phyloP scores from a whole-genome alignment of 768 basidiomycete genomes.

The Mycena crocata region DNA sequence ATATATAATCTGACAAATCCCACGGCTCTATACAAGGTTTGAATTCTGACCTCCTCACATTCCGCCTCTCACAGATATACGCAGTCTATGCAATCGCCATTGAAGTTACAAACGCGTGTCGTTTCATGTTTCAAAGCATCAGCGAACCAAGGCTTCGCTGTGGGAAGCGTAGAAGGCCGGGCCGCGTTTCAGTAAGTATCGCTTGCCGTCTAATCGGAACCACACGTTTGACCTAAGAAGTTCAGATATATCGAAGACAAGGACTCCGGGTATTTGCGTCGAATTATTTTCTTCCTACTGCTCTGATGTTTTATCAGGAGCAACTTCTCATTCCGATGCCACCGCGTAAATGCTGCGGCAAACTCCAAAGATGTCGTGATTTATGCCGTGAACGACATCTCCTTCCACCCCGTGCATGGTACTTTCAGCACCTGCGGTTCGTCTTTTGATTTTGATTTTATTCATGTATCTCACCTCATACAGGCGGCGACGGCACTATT shows the following conservation, averaged over 20 bases:
- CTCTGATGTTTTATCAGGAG: conserved; percentile 49
- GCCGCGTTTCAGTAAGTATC: conserved; percentile 89
- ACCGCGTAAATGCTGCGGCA: conserved; percentile 67
- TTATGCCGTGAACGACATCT: conserved; percentile 86
- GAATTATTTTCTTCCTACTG: not conserved
- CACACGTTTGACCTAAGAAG: conserved; percentile 1
- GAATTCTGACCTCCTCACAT: conserved; percentile 16
- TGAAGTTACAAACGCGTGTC: conserved; percentile 94
- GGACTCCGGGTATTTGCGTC: conserved; percentile 70
- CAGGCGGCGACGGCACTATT: conserved; percentile 87
- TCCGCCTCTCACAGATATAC: not conserved
- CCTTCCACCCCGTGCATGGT: conserved; percentile 86
- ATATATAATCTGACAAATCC: conserved; percentile 91
- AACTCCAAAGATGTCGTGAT: conserved; percentile 73
- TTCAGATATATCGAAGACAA: conserved; percentile 88
- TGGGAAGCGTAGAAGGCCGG: conserved; percentile 90
- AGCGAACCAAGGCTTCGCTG: conserved; percentile 75
- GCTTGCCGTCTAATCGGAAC: not conserved
- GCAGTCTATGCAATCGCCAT: conserved; percentile 83
- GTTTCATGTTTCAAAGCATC: conserved; percentile 85
- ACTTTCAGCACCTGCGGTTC: conserved; percentile 87
- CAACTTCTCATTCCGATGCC: conserved; percentile 92
- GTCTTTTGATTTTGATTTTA: conserved; percentile 30
- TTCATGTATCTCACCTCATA: not conserved
- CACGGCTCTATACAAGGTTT: conserved; percentile 78